These are phyloP conservation scores for Daldinia sp. DNA, from an alignment of 2,329 filamentous ascomycete genomes.

Conservation along the genomic window DNA sequence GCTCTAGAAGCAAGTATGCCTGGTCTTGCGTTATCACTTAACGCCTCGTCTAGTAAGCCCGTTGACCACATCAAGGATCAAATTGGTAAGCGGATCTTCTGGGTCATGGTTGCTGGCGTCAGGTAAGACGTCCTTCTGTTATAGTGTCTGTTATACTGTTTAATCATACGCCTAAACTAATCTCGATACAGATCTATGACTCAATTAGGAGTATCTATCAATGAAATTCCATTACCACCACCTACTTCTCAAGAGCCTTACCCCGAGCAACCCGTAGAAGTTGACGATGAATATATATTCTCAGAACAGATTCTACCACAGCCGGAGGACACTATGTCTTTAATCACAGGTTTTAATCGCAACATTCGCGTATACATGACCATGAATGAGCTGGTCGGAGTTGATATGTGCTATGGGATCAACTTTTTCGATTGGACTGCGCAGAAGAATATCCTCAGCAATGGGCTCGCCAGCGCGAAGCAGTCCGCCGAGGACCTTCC, in stretches of 20 bases:
- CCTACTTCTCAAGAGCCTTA: constrained; percentile 81
- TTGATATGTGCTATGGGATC: constrained; percentile 85
- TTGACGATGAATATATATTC: constrained; percentile 86
- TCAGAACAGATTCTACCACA: constrained; percentile 77
- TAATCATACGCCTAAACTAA: constrained; percentile 31
- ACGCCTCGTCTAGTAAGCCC: constrained; percentile 57
- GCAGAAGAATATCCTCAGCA: constrained; percentile 79
- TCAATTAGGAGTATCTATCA: constrained; percentile 78
- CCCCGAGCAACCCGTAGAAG: constrained; percentile 81
- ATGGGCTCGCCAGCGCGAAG: constrained; percentile 78
- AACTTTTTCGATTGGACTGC: constrained; percentile 81
- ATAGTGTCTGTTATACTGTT: not conserved
- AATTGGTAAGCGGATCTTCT: constrained; percentile 83
- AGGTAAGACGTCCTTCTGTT: constrained; percentile 61
- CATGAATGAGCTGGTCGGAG: constrained; percentile 81
- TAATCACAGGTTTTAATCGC: constrained; percentile 83
- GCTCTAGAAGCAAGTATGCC: constrained; percentile 30
- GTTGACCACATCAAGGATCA: constrained; percentile 80
- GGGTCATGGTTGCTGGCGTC: constrained; percentile 81
- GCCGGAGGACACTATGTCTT: constrained; percentile 74
- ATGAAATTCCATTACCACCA: constrained; percentile 80
- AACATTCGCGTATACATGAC: constrained; percentile 83
- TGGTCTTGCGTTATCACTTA: constrained; percentile 55
- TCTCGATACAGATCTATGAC: constrained; percentile 71
- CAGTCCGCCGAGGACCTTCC: constrained; percentile 75